Evolutionary conservation across 1,284 basidiomycete genomes (phyloP).

Genomic region (Ganoderma sinense): DNA sequence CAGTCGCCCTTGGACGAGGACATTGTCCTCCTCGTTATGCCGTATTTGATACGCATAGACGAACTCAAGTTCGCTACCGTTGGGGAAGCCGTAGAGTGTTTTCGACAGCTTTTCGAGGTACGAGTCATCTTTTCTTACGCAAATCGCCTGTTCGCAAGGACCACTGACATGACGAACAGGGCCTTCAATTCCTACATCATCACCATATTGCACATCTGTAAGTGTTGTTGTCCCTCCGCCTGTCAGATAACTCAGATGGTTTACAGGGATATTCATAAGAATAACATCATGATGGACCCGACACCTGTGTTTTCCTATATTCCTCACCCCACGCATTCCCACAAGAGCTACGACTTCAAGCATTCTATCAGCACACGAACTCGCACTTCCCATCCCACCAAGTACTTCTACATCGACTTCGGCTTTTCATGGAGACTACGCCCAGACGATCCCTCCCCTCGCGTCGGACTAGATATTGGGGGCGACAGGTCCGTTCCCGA

Average conservation of each 20-base stretch:
- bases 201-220: background rate
- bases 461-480: background rate
- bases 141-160: background rate
- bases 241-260: too few species aligned
- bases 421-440: conserved; percentile 43
- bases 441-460: background rate
- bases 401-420: conserved; percentile 45
- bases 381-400: conserved; percentile 37
- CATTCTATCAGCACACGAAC: conserved; percentile 16
- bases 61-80: conserved; percentile 33
- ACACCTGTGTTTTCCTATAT: background rate
- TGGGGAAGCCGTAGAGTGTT: conserved; percentile 40
- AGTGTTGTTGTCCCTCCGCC: background rate
- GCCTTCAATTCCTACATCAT: background rate
- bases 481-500: background rate
- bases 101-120: conserved; percentile 41
- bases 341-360: background rate
- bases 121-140: too few species aligned
- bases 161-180: background rate
- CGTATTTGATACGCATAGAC: conserved; percentile 31
- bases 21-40: conserved; percentile 36
- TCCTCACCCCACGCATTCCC: background rate
- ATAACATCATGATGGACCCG: conserved; percentile 41
- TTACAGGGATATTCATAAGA: conserved; percentile 44
- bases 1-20: conserved; percentile 26